Conservation (phyloP, 1,284 basidiomycete genomes). For the Puccinia coronata region DNA sequence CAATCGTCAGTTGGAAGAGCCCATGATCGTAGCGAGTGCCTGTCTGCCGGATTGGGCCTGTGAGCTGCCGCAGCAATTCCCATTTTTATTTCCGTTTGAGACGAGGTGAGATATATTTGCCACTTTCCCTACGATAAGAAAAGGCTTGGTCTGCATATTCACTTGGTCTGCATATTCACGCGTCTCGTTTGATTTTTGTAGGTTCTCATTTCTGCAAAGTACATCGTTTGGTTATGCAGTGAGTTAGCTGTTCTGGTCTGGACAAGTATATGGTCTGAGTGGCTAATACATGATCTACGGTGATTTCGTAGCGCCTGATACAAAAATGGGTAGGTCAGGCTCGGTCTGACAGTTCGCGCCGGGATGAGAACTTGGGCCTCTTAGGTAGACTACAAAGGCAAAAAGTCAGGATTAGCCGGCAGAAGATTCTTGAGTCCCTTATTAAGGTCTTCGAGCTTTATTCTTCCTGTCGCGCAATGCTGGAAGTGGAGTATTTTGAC, state of each 20-base stretch:
- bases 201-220: constrained; percentile 93
- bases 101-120: constrained; percentile 32
- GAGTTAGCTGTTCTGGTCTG: constrained; percentile 63
- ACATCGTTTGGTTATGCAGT: constrained; percentile 91
- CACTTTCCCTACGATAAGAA: neutral
- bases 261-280: constrained; percentile 70
- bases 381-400: constrained; percentile 88
- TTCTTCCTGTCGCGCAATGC: constrained; percentile 79
- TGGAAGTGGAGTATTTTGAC: constrained; percentile 98
- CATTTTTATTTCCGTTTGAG: constrained; percentile 50
- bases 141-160: too few relatives aligned
- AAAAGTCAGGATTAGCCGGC: constrained; percentile 93
- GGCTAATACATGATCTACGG: constrained; percentile 60
- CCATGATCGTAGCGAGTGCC: constrained; percentile 96
- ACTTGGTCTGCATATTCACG: too few relatives aligned
- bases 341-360: constrained; percentile 64
- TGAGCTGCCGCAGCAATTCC: constrained; percentile 77
- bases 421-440: constrained; percentile 92
- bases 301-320: constrained; percentile 49
- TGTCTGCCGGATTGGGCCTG: constrained; percentile 95
- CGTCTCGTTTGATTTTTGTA: constrained; percentile 62
- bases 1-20: constrained; percentile 95
- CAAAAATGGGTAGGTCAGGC: constrained; percentile 53
- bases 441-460: constrained; percentile 98
- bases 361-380: constrained; percentile 87